These are phyloP conservation scores for Heteromeles arbutifolia DNA, from an alignment of 306 rosid genomes.

Conservation along the genomic window DNA sequence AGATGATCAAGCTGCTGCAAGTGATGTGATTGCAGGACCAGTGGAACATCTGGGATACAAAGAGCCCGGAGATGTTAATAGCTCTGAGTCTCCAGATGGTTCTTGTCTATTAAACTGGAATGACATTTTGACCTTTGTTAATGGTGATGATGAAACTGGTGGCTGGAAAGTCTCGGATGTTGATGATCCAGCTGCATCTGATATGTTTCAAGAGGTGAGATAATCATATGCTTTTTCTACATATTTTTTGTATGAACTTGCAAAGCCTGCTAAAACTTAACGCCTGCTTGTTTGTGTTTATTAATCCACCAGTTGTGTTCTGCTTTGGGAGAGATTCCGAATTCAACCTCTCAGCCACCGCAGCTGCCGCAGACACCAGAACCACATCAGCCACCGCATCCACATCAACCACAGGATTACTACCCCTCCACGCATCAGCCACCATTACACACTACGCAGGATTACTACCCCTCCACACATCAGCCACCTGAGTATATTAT, in stretches of 20 bases:
- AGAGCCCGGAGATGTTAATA: background rate
- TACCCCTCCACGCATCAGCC: too few relatives aligned
- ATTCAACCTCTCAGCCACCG: background rate
- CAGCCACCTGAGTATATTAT: background rate
- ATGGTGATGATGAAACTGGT: background rate
- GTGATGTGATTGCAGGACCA: slow-evolving; percentile 5
- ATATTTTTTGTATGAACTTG: background rate
- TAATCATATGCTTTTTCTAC: background rate
- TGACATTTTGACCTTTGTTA: background rate
- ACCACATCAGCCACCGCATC: background rate
- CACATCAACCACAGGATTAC: background rate
- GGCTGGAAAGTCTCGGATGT: background rate
- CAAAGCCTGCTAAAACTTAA: slow-evolving; percentile 7
- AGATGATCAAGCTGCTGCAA: background rate
- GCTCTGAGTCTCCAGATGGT: background rate
- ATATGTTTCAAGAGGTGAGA: background rate
- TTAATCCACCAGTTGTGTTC: slow-evolving; percentile 12
- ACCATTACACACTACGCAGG: too few relatives aligned
- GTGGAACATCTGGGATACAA: background rate
- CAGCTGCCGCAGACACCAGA: background rate
- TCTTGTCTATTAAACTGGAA: background rate
- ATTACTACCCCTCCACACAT: background rate
- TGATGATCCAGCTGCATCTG: background rate
- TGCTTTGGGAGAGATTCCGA: background rate
- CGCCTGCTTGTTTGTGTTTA: slow-evolving; percentile 5